Base-by-base conservation (phyloP, 169 alveolate species). In the Plasmodium malariae region DNA sequence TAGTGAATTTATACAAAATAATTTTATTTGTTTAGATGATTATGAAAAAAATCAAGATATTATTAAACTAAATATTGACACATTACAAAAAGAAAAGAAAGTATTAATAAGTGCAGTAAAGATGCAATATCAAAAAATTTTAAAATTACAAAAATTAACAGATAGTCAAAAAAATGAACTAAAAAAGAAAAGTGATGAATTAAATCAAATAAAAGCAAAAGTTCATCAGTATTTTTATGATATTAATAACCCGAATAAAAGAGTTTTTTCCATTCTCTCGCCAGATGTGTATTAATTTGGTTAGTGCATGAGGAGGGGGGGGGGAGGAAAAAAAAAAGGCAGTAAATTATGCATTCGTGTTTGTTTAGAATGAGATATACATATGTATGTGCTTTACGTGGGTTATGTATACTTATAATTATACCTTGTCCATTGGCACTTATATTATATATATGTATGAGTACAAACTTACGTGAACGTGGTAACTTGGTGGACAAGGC, bases 181-280 rank as follows among this genome's bases (percentile, higher is more conserved):
- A 63, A 80, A 80, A 80, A 80, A 80, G 67, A 80, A 80, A 60
- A 80, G 17, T 28, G 90, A 80, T 51, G 90, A 80, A 67, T 40
- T 80, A 37, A 80, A 80, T 80, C 78, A 80, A 69, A 80, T 80
- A 6, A 80, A 80, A 49, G 90, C 90, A n/a, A 80, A 80, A 59
- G 90, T 80, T 1, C 90, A 80, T 43, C 85, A 80, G 43, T 80
- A 80, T 48, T 80, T 80, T 43, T 80, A 80, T 69, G 90, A 80
- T 59, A 49, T 80, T 21, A 80, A 80, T 28, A 80, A 80, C 36
- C 72, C 90, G 12, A 80, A 80, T 36, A 80, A 80, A 19, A 80
- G 68, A 51, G 54, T 37, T 3, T 80, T 80, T 40, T 65, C 78
- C 21, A 80, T 80, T 30, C 54, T 80, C 26, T 21, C 90, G 9